Percentiles rank a stretch among this genome's conserved stretches.
Conservation (phyloP, 768 basidiomycete genomes). For the Cystobasidium ongulense region DNA sequence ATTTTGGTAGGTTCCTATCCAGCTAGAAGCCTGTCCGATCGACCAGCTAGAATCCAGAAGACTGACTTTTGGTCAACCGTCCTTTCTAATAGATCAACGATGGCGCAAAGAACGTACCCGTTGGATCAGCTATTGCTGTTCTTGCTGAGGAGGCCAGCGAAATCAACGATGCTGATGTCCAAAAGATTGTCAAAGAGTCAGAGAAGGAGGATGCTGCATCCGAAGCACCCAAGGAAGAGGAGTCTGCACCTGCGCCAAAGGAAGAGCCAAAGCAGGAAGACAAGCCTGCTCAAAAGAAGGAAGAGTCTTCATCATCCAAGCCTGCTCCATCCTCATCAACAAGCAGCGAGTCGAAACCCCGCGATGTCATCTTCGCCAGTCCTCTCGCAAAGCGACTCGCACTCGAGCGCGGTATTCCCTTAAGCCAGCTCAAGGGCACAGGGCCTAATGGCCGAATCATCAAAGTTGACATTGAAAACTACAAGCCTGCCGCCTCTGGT, state of each 20-base stretch:
- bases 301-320: conserved; percentile 24
- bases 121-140: conserved; percentile 84
- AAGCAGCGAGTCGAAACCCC: conserved; percentile 34
- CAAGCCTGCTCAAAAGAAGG: conserved; percentile 41
- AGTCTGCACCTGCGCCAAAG: conserved; percentile 23
- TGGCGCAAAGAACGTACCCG: conserved; percentile 75
- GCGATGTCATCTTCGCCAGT: conserved; percentile 80
- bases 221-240: neutral
- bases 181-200: conserved; percentile 45
- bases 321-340: conserved; percentile 38
- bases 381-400: conserved; percentile 97
- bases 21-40: neutral
- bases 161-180: conserved; percentile 63
- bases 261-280: conserved; percentile 47
- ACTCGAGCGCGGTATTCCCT: conserved; percentile 81
- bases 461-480: conserved; percentile 88
- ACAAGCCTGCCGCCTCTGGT: conserved; percentile 56
- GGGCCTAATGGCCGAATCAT: conserved; percentile 91
- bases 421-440: conserved; percentile 79
- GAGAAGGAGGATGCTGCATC: conserved; percentile 26
- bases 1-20: conserved; percentile 65
- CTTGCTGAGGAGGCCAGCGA: conserved; percentile 93
- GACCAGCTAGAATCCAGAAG: neutral
- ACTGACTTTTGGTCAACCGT: conserved; percentile 8
- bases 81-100: conserved; percentile 56